Evolutionary conservation across 495 filamentous ascomycete species (phyloP), one percentile per base, ranked within the genome.

Genomic region (Penicillium nucicola): DNA sequence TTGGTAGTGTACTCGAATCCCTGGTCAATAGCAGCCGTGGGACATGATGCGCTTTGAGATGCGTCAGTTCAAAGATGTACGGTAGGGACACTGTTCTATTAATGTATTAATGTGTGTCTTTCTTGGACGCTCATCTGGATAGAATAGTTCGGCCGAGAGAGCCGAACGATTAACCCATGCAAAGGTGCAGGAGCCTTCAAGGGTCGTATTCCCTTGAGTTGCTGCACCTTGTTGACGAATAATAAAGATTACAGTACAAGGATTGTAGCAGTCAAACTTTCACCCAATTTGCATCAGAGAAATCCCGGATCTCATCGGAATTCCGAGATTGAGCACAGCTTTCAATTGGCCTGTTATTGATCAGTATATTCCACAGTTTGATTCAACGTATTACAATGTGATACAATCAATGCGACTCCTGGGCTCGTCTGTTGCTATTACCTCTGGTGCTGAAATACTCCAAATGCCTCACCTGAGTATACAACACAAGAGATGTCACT

Each of bases 1-100:
- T 96, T 91, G 88, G 66, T 65, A 28, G 65, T 71, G 56, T 62
- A 64, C 9, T 67, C 54, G 68, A 95, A 90, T 35, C 85, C 85
- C 44, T 74, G 63, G 66, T 91, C 84, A 55, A 91, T 92, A 32
- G 85, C 71, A 17, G 76, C 74, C 34, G 79, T 56, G 48, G 78
- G 45, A 87, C 48, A 40, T 56, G 41, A n/a, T 55, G 1, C 42
- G 42, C 47, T 15, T 19, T 47, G 42, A 39, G 20, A 31, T n/a
- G n/a, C n/a, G n/a, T n/a, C n/a, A n/a, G n/a, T n/a, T n/a, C n/a
- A n/a, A n/a, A n/a, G n/a, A n/a, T n/a, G n/a, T n/a, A n/a, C n/a
- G n/a, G n/a, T n/a, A n/a, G n/a, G n/a, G n/a, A n/a, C n/a, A n/a
- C n/a, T n/a, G n/a, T n/a, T n/a, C n/a, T n/a, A n/a, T n/a, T n/a